Evolutionary conservation across 768 basidiomycete species (phyloP), one percentile per base, ranked within the genome.

Genomic region (Pisolithus tinctorius): DNA sequence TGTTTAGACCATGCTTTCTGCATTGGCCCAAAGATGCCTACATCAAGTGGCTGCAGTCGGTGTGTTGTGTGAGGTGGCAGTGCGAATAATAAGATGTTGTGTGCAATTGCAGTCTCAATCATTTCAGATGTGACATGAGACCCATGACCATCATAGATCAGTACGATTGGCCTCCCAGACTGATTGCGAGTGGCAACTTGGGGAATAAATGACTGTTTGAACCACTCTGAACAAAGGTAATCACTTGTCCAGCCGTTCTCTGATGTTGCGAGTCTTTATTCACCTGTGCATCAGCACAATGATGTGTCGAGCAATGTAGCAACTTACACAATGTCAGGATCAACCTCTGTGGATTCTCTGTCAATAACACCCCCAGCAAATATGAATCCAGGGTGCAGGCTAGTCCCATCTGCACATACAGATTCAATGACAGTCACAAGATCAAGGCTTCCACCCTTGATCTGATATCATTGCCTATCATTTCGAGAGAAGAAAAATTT

Each of bases 361-460:
- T 43, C 42, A 20, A 48, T 38, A n/a, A 25, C 23, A 16, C 4
- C 16, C 25, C 40, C 49, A 50, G 36, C 17, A 53, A 72, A 75
- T 34, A 78, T 66, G n/a, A 77, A 65, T 5, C 60, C 60, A 4
- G 75, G 74, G 13, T 47, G 57, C 9, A 74, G 48, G 8, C 60
- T 60, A 4, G 46, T 60, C 0, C 74, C 74, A 61, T 71, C 72
- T n/a, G 77, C 70, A 47, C 68, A 72, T 3, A 76, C 58, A 44
- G 63, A 62, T 55, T 78, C 73, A 27, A 80, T 71, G 14, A 77
- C 58, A 0, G 77, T 79, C 10, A 79, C 69, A 2, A 76, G 63
- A 54, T 79, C 72, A 3, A 70, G 16, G 9, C 40, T 41, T 41
- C 40, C 40, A 14, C 40, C 40, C n/a, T 41, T 41, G 40, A 41